A percentile compares a stretch with the other conserved stretches of the same genome.
Evolutionary conservation across 495 filamentous ascomycete species (phyloP).

Genomic region (Talaromyces borbonicus): DNA sequence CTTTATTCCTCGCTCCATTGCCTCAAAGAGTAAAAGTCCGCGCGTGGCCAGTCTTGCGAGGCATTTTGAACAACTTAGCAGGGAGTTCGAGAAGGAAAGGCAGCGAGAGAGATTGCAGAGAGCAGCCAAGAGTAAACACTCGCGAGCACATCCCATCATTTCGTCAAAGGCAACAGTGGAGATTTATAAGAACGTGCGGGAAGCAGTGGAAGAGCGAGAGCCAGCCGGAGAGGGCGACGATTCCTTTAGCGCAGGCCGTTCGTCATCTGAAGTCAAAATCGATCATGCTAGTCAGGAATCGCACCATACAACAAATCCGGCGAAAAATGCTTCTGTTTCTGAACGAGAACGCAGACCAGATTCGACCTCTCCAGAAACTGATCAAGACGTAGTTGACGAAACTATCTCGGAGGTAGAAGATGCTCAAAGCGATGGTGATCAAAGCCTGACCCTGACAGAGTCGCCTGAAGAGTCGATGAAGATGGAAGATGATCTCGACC

Average conservation of each 20-base stretch:
- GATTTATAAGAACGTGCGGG: conserved; percentile 84
- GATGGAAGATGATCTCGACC: conserved; percentile 46
- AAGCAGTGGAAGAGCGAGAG: conserved; percentile 81
- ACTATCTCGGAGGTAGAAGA: conserved; percentile 59
- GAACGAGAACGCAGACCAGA: conserved; percentile 23
- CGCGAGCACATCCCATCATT: conserved; percentile 76
- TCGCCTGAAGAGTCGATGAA: conserved; percentile 55
- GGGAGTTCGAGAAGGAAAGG: conserved; percentile 93
- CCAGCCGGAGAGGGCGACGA: conserved; percentile 57
- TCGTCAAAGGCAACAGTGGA: conserved; percentile 95
- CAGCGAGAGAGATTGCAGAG: conserved; percentile 74
- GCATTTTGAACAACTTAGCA: conserved; percentile 92
- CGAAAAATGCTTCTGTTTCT: conserved; percentile 10
- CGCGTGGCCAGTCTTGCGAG: conserved; percentile 82
- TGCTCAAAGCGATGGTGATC: conserved; percentile 56
- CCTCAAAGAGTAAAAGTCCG: conserved; percentile 50
- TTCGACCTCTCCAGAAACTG: conserved; percentile 32
- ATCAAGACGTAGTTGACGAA: conserved; percentile 43
- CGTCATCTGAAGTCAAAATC: conserved; percentile 18
- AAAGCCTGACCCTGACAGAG: conserved; percentile 51
- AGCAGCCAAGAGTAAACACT: conserved; percentile 68
- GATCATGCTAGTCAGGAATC: conserved; percentile 21
- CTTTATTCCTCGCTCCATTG: conserved; percentile 80
- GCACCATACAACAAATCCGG: conserved; percentile 14
- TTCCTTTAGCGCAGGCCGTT: conserved; percentile 18